These are phyloP conservation scores for Septoria petroselini DNA, from an alignment of 2,329 filamentous ascomycete species.

Conservation along the genomic window DNA sequence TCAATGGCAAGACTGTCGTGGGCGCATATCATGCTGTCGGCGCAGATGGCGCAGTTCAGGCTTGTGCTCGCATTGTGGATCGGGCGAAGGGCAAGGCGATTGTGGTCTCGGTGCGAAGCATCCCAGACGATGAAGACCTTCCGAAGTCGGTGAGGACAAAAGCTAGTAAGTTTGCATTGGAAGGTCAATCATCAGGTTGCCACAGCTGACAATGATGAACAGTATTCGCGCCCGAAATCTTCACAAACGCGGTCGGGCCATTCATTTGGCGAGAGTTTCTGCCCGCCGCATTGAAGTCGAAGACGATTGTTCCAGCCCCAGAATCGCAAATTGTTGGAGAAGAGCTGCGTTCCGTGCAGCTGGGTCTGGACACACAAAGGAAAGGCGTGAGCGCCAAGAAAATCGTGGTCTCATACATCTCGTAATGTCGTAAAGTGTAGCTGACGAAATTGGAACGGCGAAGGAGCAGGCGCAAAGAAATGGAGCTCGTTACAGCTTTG, in stretches of 20 bases:
- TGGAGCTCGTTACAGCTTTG: slow-evolving; percentile 12
- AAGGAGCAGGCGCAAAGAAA: too few relatives aligned
- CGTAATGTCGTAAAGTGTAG: slow-evolving; percentile 5
- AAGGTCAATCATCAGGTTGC: neutral
- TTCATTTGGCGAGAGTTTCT: slow-evolving; percentile 35
- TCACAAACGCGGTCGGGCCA: slow-evolving; percentile 30
- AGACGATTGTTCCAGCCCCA: slow-evolving; percentile 35
- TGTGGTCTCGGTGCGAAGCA: slow-evolving; percentile 29
- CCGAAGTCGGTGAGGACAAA: slow-evolving; percentile 30
- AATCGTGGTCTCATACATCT: slow-evolving; percentile 35
- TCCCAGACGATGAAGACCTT: slow-evolving; percentile 28
- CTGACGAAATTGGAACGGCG: neutral
- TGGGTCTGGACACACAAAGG: slow-evolving; percentile 39
- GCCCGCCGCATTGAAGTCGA: slow-evolving; percentile 30
- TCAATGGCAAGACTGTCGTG: slow-evolving; percentile 34
- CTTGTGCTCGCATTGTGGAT: slow-evolving; percentile 33
- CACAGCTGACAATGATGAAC: neutral
- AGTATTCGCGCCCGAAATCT: slow-evolving; percentile 26
- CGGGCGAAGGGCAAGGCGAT: slow-evolving; percentile 32
- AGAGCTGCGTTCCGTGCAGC: slow-evolving; percentile 40
- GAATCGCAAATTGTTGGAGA: slow-evolving; percentile 39
- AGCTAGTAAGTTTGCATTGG: slow-evolving; percentile 27
- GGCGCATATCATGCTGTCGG: slow-evolving; percentile 35
- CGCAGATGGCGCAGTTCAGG: slow-evolving; percentile 24
- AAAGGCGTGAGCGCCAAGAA: slow-evolving; percentile 43